These are phyloP conservation scores for Potentilla sterilis DNA, from an alignment of 306 rosid species.

Conservation along the genomic window DNA sequence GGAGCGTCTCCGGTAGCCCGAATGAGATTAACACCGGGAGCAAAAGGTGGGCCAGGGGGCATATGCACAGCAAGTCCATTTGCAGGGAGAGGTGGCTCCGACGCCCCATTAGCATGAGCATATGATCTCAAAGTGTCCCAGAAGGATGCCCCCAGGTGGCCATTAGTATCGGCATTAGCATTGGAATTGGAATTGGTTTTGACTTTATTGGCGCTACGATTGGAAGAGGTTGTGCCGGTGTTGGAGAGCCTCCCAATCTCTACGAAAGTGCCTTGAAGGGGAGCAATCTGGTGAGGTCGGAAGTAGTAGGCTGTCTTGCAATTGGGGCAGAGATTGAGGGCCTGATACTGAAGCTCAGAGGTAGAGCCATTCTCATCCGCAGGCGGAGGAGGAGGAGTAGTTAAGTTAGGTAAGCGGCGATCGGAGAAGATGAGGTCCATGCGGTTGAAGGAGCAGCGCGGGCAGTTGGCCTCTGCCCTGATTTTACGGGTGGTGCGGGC, in stretches of 20 bases:
- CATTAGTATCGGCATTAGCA: slow-evolving; percentile 33
- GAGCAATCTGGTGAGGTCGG: slow-evolving; percentile 59
- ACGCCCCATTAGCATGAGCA: slow-evolving; percentile 34
- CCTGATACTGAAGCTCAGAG: slow-evolving; percentile 36
- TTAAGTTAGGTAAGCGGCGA: slow-evolving; percentile 48
- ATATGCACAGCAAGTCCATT: slow-evolving; percentile 86
- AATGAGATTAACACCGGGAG: slow-evolving; percentile 65
- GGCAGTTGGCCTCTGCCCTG: slow-evolving; percentile 89
- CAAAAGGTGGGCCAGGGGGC: slow-evolving; percentile 92
- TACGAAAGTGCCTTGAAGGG: slow-evolving; percentile 81
- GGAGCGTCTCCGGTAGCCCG: slow-evolving; percentile 66
- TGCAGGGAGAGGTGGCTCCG: slow-evolving; percentile 55
- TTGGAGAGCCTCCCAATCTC: slow-evolving; percentile 72
- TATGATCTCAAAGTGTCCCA: slow-evolving; percentile 57
- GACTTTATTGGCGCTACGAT: slow-evolving; percentile 23
- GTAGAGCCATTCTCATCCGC: not conserved
- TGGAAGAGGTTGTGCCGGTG: slow-evolving; percentile 7
- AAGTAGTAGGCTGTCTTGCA: slow-evolving; percentile 87
- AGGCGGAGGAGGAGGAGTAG: slow-evolving; percentile 25
- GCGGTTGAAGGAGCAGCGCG: slow-evolving; percentile 70
- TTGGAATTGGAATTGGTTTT: slow-evolving; percentile 25
- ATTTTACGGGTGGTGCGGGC: slow-evolving; percentile 54
- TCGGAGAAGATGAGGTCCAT: slow-evolving; percentile 67
- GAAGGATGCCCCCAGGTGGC: slow-evolving; percentile 45
- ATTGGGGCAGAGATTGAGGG: slow-evolving; percentile 79